A percentile compares a stretch with the other conserved stretches of the same genome.
These are phyloP conservation scores for Microdochium bolleyi DNA, from an alignment of 2,329 filamentous ascomycete genomes.

Conservation along the genomic window DNA sequence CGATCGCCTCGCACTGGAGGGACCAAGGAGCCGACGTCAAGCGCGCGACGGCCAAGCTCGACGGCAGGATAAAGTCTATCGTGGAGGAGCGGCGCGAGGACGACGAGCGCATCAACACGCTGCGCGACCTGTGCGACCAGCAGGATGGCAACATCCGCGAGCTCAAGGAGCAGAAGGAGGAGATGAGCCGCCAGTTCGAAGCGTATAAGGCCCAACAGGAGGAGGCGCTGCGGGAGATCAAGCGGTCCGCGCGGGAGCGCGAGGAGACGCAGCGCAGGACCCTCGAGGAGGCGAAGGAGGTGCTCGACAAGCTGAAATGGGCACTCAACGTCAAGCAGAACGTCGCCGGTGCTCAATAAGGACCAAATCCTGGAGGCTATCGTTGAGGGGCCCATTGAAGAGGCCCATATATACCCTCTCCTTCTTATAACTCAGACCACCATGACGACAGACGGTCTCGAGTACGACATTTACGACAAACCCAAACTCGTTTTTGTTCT, in stretches of 20 bases:
- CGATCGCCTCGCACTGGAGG: conserved; percentile 58
- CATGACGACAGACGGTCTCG: no score
- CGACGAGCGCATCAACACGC: conserved; percentile 53
- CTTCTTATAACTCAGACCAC: no score
- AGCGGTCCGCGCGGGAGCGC: conserved; percentile 44
- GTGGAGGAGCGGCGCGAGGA: conserved; percentile 49
- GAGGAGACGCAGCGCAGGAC: conserved; percentile 54
- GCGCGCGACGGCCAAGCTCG: conserved; percentile 38
- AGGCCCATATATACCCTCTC: no score
- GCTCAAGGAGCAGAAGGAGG: conserved; percentile 52
- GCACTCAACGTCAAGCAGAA: conserved; percentile 60
- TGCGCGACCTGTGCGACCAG: conserved; percentile 65
- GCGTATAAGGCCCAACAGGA: conserved; percentile 59
- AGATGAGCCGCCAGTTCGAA: conserved; percentile 52
- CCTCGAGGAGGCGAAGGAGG: conserved; percentile 53
- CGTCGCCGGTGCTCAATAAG: conserved; percentile 45
- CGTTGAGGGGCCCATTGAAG: background rate
- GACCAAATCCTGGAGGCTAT: background rate
- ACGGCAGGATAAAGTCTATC: conserved; percentile 45
- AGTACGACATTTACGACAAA: no score
- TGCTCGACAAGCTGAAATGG: conserved; percentile 65
- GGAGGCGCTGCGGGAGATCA: conserved; percentile 49
- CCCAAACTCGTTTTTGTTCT: no score
- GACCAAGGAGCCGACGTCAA: conserved; percentile 57
- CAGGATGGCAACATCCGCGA: conserved; percentile 61